Base-by-base conservation (phyloP, 2,329 filamentous ascomycete genomes). In the Beauveria medogensis region DNA sequence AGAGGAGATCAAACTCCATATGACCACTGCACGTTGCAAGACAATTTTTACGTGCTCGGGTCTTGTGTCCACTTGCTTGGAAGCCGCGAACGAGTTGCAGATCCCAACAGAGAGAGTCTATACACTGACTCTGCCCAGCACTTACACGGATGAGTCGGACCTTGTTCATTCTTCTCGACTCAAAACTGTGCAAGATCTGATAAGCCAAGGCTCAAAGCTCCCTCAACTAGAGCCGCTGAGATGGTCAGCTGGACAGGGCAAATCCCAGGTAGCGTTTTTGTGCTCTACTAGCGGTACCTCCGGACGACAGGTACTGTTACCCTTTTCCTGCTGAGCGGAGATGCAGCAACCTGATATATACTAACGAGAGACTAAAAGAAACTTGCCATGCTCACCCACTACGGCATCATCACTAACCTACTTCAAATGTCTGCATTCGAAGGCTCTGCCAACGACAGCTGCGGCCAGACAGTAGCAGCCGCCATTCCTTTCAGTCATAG, bases 201-300 rank as follows among this genome's bases (percentile, higher is more conserved):
- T 22, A 22, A 3, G 12, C 4, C 10, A 46, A 24, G 43, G 43
- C 43, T 46, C 43, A 12, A 20, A 22, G 20, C 43, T 46, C 20
- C 43, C 43, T 5, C 43, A 46, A 5, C n/a, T 26, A 55, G 40
- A 16, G 43, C 18, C 43, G 51, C 14, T 41, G 14, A 41, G 16
- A 22, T 51, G 43, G 37, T 22, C 54, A 55, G 58, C 58, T n/a
- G 44, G 50, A 0, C 58, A 41, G n/a, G 43, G 43, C 20, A 46
- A 24, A 20, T 14, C 20, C 43, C 62, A 55, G 6, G 62, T 63
- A 9, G 62, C 62, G 3, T 62, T 47, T 28, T 28, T 44, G 8
- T 63, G 62, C 37, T 41, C 62, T 22, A 63, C 62, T 18, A 63
- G 62, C n/a, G 62, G 62, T 30, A 63, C 62, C 18, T 63, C 62